Percentiles rank a stretch among this genome's conserved stretches.
phyloP scores from a whole-genome alignment of 768 basidiomycete genomes.

The Brasilioporus rufonigricans region DNA sequence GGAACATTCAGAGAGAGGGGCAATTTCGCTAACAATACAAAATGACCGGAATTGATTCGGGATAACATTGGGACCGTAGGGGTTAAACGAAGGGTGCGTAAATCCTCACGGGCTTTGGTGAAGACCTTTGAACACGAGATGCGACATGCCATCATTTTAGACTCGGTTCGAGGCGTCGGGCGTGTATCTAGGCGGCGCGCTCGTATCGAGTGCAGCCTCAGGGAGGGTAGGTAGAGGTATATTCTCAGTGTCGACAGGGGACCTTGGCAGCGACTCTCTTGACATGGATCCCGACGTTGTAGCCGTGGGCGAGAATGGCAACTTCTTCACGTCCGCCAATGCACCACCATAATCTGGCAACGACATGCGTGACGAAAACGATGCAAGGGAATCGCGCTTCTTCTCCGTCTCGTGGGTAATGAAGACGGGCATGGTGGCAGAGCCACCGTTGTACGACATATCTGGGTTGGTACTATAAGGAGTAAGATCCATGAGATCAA shows the following conservation, averaged over 20 bases:
- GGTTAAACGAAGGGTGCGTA: background rate
- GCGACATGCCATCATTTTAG: slow-evolving; percentile 4
- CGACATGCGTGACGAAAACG: slow-evolving; percentile 45
- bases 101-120: background rate
- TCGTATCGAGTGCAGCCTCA: slow-evolving; percentile 11
- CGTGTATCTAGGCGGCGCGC: slow-evolving; percentile 23
- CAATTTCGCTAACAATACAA: slow-evolving; percentile 31
- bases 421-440: slow-evolving; percentile 40
- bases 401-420: slow-evolving; percentile 44
- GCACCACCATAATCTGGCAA: slow-evolving; percentile 40
- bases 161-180: slow-evolving; percentile 19
- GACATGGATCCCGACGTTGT: slow-evolving; percentile 24
- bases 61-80: background rate
- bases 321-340: slow-evolving; percentile 26
- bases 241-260: slow-evolving; percentile 17
- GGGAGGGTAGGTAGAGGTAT: slow-evolving; percentile 20
- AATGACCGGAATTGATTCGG: slow-evolving; percentile 2
- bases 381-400: slow-evolving; percentile 49
- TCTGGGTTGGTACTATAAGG: slow-evolving; percentile 23
- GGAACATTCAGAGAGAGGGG: background rate
- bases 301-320: slow-evolving; percentile 19
- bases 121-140: background rate
- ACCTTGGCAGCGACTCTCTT: slow-evolving; percentile 26
- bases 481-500: slow-evolving; percentile 1
- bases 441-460: slow-evolving; percentile 19